Conservation (phyloP, 2,329 filamentous ascomycete species). For the Paracorniculantispora psalliotae region DNA sequence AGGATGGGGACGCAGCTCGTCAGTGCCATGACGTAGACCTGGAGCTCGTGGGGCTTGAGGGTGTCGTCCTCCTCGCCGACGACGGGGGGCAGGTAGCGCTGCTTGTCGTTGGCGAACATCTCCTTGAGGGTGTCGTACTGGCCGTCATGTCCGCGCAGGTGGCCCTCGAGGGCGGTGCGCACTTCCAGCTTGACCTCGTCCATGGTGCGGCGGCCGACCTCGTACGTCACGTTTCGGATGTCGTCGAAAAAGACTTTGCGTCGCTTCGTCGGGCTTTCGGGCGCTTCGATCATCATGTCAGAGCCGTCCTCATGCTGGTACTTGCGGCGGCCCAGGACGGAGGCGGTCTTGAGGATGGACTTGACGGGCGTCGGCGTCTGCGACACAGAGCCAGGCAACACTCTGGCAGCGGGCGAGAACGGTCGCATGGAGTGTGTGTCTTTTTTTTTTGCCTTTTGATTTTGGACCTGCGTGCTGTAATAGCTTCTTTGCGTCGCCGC, state of each 20-base stretch:
- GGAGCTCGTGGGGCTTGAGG: conserved; percentile 50
- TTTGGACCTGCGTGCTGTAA: neutral
- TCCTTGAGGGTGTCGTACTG: conserved; percentile 59
- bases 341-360: conserved; percentile 48
- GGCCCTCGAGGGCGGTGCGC: conserved; percentile 50
- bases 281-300: conserved; percentile 32
- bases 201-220: conserved; percentile 48
- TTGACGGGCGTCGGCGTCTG: conserved; percentile 41
- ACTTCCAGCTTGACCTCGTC: conserved; percentile 53
- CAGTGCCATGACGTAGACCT: conserved; percentile 58
- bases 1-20: conserved; percentile 57
- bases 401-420: conserved; percentile 31
- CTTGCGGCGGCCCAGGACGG: conserved; percentile 41
- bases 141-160: conserved; percentile 52
- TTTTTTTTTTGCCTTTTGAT: neutral
- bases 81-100: conserved; percentile 33
- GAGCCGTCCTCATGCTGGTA: conserved; percentile 39
- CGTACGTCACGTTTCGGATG: conserved; percentile 51
- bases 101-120: conserved; percentile 48
- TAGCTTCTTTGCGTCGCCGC: neutral
- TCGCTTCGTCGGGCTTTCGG: conserved; percentile 46
- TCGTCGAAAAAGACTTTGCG: conserved; percentile 57
- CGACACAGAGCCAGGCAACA: conserved; percentile 28
- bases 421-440: conserved; percentile 25
- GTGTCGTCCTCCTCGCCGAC: conserved; percentile 44